phyloP scores from a whole-genome alignment of 495 filamentous ascomycete genomes.

The Podospora bellae-mahoneyi region DNA sequence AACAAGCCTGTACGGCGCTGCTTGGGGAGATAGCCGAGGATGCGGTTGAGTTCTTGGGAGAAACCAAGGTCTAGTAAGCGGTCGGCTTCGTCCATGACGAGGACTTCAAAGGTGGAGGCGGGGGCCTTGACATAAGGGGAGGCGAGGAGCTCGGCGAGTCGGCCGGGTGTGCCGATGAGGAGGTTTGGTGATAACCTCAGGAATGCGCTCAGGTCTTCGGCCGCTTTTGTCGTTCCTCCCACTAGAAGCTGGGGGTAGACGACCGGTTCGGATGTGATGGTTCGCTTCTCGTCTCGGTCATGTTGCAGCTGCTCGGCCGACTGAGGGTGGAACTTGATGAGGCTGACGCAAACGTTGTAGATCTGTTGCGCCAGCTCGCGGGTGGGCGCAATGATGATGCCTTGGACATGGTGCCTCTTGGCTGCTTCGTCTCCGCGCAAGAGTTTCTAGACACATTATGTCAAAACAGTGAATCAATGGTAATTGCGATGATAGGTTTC shows the following conservation, averaged over 20 bases:
- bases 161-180: constrained; percentile 82
- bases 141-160: constrained; percentile 80
- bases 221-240: constrained; percentile 75
- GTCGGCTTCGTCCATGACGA: constrained; percentile 94
- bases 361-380: constrained; percentile 92
- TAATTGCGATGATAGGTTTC: neutral
- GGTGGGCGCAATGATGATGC: constrained; percentile 88
- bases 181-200: constrained; percentile 78
- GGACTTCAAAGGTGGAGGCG: constrained; percentile 80
- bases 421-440: constrained; percentile 66
- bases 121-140: constrained; percentile 90
- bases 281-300: constrained; percentile 50
- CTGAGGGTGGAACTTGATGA: constrained; percentile 77
- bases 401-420: constrained; percentile 84
- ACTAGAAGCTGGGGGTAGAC: constrained; percentile 84
- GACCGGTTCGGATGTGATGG: constrained; percentile 49
- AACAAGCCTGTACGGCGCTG: constrained; percentile 92
- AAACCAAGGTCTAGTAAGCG: constrained; percentile 92
- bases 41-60: constrained; percentile 81
- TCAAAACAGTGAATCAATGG: neutral
- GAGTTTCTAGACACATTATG: constrained; percentile 48
- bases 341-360: constrained; percentile 68
- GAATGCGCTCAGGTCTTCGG: constrained; percentile 81
- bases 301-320: constrained; percentile 61
- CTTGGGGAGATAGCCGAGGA: constrained; percentile 80